phyloP scores from a whole-genome alignment of 805 yeast genomes.

The Kluyveromyces dobzhanskii region DNA sequence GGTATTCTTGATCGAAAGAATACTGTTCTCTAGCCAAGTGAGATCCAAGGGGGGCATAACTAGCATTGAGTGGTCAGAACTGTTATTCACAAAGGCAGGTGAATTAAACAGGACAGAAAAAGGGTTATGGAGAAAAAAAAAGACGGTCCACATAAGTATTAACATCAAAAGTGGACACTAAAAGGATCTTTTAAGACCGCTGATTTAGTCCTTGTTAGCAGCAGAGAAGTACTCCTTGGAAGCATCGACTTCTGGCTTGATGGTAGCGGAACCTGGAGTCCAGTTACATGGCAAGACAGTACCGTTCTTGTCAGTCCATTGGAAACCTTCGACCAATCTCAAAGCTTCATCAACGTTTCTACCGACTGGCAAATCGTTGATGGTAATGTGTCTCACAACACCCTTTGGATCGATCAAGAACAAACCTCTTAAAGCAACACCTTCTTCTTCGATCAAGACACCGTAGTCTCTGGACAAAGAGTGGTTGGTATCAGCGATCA shows the following conservation, averaged over 20 bases:
- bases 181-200: not conserved
- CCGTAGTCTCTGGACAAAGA: slow-evolving; percentile 92
- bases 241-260: slow-evolving; percentile 70
- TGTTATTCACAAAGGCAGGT: no score
- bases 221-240: slow-evolving; percentile 74
- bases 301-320: slow-evolving; percentile 98
- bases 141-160: no score
- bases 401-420: slow-evolving; percentile 97
- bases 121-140: no score
- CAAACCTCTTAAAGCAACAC: slow-evolving; percentile 96
- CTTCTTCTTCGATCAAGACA: slow-evolving; percentile 93
- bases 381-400: slow-evolving; percentile 87
- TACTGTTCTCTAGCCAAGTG: no score
- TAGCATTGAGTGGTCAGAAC: no score
- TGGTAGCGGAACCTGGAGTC: slow-evolving; percentile 91
- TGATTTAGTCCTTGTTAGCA: slow-evolving; percentile 36
- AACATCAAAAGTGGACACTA: no score
- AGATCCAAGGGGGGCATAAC: no score
- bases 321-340: slow-evolving; percentile 98
- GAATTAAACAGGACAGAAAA: no score
- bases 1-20: no score
- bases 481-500: slow-evolving; percentile 96
- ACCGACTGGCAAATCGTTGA: slow-evolving; percentile 99
- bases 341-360: slow-evolving; percentile 97
- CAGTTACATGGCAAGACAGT: slow-evolving; percentile 99